Evolutionary conservation across 768 basidiomycete species (phyloP).

Genomic region (Trametes sanguinea): DNA sequence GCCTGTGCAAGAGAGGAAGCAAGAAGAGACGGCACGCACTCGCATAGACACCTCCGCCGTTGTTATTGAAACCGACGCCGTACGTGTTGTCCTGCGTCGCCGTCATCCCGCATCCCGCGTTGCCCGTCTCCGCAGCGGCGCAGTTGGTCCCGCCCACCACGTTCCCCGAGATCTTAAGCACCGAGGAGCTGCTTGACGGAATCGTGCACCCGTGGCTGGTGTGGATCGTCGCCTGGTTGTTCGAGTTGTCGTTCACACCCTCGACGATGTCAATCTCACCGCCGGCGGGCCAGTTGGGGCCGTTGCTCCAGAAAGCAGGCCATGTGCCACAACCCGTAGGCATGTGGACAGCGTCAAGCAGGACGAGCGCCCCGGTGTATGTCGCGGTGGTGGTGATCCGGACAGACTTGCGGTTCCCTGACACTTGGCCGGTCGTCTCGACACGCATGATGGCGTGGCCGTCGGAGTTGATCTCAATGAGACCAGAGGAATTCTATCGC

Average conservation of each 20-base stretch:
- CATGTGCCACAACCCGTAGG: conserved; percentile 88
- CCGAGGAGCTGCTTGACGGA: conserved; percentile 44
- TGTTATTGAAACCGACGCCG: conserved; percentile 78
- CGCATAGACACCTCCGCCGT: conserved; percentile 86
- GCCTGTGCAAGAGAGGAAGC: not conserved
- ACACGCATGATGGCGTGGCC: conserved; percentile 88
- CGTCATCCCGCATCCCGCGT: conserved; percentile 82
- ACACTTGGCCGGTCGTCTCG: conserved; percentile 76
- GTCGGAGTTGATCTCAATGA: conserved; percentile 64
- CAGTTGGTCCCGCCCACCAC: conserved; percentile 75
- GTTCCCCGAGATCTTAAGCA: conserved; percentile 61
- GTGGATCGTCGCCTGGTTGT: conserved; percentile 83
- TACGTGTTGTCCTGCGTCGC: conserved; percentile 63
- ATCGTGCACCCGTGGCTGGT: conserved; percentile 75
- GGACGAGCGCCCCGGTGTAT: conserved; percentile 68
- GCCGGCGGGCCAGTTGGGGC: conserved; percentile 43
- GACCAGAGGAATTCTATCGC: conserved; percentile 52
- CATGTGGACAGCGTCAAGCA: conserved; percentile 88
- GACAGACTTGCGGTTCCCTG: conserved; percentile 67
- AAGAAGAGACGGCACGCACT: conserved; percentile 60
- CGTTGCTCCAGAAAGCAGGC: conserved; percentile 55
- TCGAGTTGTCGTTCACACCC: conserved; percentile 80
- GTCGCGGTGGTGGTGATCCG: conserved; percentile 67
- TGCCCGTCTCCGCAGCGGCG: conserved; percentile 64
- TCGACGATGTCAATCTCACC: conserved; percentile 88